Evolutionary conservation across 163 green algal genomes (phyloP).

Genomic region (Trebouxia gelatinosa): DNA sequence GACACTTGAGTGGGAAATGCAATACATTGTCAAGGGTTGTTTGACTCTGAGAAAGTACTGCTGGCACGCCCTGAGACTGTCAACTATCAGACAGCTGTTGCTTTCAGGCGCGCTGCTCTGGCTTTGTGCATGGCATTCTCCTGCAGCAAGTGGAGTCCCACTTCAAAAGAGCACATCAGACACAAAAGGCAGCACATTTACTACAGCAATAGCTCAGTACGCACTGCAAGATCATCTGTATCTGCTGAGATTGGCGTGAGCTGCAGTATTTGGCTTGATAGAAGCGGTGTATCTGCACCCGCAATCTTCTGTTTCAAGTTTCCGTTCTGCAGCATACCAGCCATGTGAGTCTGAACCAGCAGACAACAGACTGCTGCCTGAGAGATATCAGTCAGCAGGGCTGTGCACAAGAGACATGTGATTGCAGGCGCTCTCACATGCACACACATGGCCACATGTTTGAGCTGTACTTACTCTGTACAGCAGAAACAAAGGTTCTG

Average conservation of each 20-base stretch:
- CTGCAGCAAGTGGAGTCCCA: too few relatives aligned
- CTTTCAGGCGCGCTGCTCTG: background rate
- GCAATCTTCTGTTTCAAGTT: constrained; percentile 58
- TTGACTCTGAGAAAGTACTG: too few relatives aligned
- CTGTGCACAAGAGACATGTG: background rate
- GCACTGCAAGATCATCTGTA: constrained; percentile 67
- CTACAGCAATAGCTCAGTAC: background rate
- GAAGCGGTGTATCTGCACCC: constrained; percentile 60
- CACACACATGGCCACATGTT: background rate
- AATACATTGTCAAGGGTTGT: too few relatives aligned
- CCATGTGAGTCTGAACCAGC: background rate
- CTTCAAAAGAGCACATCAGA: background rate
- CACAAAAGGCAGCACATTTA: background rate
- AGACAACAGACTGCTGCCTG: background rate
- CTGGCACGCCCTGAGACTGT: too few relatives aligned
- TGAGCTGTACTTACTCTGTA: constrained; percentile 53
- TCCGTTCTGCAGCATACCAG: constrained; percentile 38
- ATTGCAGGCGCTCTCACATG: background rate
- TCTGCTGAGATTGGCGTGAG: constrained; percentile 63
- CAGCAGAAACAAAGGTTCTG: constrained; percentile 70
- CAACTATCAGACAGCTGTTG: too few relatives aligned
- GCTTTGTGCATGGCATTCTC: background rate
- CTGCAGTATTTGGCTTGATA: constrained; percentile 52
- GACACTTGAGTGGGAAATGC: too few relatives aligned
- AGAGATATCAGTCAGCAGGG: background rate